Percentiles rank a stretch among this genome's conserved stretches.
phyloP scores from a whole-genome alignment of 2,329 filamentous ascomycete genomes.

The Pyricularia grisea region DNA sequence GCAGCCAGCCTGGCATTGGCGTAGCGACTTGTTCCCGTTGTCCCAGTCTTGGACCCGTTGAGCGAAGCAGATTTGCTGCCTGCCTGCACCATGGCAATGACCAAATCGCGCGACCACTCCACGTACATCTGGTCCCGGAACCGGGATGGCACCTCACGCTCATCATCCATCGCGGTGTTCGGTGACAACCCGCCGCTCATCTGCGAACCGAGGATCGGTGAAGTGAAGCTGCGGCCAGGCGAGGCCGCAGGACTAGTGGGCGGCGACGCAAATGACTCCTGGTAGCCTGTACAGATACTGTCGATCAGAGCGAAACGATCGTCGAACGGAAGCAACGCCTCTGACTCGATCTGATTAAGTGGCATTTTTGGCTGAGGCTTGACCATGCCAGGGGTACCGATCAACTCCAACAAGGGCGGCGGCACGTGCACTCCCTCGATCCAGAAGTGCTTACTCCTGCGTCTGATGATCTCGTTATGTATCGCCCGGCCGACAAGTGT shows the following conservation, averaged over 20 bases:
- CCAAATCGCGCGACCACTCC: constrained; percentile 71
- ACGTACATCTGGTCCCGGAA: constrained; percentile 68
- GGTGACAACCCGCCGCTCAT: constrained; percentile 18
- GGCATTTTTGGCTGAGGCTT: constrained; percentile 35
- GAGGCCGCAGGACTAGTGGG: constrained; percentile 61
- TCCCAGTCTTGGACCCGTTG: constrained; percentile 63
- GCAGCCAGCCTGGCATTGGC: constrained; percentile 20
- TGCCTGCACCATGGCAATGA: constrained; percentile 59
- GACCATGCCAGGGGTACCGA: constrained; percentile 42
- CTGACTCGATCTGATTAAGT: constrained; percentile 45
- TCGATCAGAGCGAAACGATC: constrained; percentile 64
- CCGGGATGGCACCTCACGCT: constrained; percentile 51
- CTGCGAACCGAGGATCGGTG: constrained; percentile 48
- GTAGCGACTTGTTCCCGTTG: constrained; percentile 30
- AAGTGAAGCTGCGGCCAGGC: constrained; percentile 53
- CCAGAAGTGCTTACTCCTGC: constrained; percentile 71
- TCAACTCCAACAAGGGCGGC: constrained; percentile 50
- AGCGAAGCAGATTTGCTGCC: constrained; percentile 65
- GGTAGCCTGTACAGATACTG: constrained; percentile 64
- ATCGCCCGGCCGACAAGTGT: constrained; percentile 62
- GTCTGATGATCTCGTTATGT: constrained; percentile 64
- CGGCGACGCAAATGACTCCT: constrained; percentile 47
- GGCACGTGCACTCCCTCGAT: constrained; percentile 65
- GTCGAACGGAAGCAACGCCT: constrained; percentile 66
- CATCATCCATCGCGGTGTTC: constrained; percentile 20